Percentiles rank a stretch among this genome's conserved stretches.
Conservation (phyloP, 2,329 filamentous ascomycete genomes). For the Penicillium thymicola region DNA sequence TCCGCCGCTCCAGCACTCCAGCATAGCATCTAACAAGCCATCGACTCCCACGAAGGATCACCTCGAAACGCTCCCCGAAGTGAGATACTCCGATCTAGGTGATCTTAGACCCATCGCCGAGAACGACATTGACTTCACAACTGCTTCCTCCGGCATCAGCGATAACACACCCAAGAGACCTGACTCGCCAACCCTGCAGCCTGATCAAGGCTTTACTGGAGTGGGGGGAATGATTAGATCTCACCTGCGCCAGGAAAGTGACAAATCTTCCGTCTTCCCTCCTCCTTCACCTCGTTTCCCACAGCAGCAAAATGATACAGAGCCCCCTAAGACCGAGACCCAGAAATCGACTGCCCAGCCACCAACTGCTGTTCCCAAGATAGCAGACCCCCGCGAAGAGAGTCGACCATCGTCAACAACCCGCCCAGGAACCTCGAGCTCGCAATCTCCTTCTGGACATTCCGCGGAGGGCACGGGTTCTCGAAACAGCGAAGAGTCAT, state of each 20-base stretch:
- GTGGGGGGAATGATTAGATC: slow-evolving; percentile 68
- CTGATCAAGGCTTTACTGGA: slow-evolving; percentile 62
- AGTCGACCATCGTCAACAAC: background rate
- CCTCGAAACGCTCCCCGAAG: slow-evolving; percentile 33
- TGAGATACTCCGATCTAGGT: slow-evolving; percentile 37
- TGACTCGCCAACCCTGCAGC: slow-evolving; percentile 74
- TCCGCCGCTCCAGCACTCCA: slow-evolving; percentile 38
- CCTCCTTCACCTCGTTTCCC: slow-evolving; percentile 42
- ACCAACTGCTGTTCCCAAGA: background rate
- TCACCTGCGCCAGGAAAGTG: slow-evolving; percentile 78
- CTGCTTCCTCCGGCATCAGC: background rate
- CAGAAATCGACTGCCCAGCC: background rate
- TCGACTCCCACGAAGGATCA: slow-evolving; percentile 29
- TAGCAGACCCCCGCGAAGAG: background rate
- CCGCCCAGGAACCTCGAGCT: slow-evolving; percentile 6
- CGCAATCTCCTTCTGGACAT: slow-evolving; percentile 10
- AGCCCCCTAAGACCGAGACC: slow-evolving; percentile 1
- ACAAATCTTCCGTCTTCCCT: slow-evolving; percentile 74
- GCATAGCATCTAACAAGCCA: slow-evolving; percentile 30
- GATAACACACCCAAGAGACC: slow-evolving; percentile 28
- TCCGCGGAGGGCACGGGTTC: slow-evolving; percentile 10
- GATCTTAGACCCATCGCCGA: slow-evolving; percentile 43
- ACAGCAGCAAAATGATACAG: slow-evolving; percentile 30
- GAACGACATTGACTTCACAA: slow-evolving; percentile 20
- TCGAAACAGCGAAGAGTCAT: slow-evolving; percentile 17